These are phyloP conservation scores for Tolypocladium capitatum DNA, from an alignment of 2,329 filamentous ascomycete species.

Conservation along the genomic window DNA sequence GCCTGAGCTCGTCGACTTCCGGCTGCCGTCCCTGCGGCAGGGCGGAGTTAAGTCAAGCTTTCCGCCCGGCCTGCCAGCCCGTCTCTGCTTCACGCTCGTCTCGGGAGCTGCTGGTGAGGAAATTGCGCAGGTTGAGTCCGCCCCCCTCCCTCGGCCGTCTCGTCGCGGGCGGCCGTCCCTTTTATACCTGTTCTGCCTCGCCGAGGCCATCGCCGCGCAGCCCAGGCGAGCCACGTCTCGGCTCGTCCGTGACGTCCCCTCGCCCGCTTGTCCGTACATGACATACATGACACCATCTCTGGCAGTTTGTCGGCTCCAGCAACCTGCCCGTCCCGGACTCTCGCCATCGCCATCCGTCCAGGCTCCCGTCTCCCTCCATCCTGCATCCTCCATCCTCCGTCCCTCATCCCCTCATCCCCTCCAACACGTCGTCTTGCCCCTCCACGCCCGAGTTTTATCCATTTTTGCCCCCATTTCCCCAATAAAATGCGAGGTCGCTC, in stretches of 20 bases:
- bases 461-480: not conserved
- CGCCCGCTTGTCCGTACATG: not conserved
- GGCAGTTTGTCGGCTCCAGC: not conserved
- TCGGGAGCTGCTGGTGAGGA: slow-evolving; percentile 1
- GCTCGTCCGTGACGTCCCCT: not conserved
- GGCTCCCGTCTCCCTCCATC: no score
- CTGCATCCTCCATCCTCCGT: not conserved
- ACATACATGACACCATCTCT: not conserved
- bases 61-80: slow-evolving; percentile 4
- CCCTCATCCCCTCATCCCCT: not conserved
- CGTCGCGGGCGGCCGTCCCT: not conserved
- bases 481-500: not conserved
- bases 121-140: not conserved
- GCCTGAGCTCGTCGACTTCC: not conserved
- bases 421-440: not conserved
- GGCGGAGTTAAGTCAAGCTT: slow-evolving; percentile 3
- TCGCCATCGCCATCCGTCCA: not conserved
- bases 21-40: no score
- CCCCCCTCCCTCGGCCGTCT: not conserved
- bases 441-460: not conserved
- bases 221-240: not conserved
- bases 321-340: not conserved
- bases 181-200: slow-evolving; percentile 2
- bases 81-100: not conserved
- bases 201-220: slow-evolving; percentile 1